Conservation (phyloP, 306 rosid species). For the Carpinus fangiana region DNA sequence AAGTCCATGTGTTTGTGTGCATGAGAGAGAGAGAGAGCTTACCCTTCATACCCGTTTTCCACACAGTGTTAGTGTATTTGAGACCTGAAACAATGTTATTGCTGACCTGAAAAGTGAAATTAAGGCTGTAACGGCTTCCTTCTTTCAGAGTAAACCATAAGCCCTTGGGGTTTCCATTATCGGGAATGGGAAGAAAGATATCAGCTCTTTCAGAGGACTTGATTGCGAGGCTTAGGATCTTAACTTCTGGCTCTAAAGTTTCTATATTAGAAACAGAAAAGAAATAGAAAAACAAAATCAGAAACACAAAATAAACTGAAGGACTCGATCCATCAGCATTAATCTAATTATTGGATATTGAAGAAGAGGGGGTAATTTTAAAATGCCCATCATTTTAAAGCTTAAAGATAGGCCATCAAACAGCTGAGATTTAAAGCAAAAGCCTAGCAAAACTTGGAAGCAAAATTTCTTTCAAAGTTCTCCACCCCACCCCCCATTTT, state of each 20-base stretch:
- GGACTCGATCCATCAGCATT: not conserved
- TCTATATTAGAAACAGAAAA: conserved; percentile 41
- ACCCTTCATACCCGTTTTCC: conserved; percentile 92
- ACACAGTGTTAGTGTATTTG: conserved; percentile 87
- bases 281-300: conserved; percentile 7
- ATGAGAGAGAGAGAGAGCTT: conserved; percentile 13
- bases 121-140: conserved; percentile 82
- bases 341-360: not conserved
- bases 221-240: conserved; percentile 81
- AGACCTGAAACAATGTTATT: conserved; percentile 94
- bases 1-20: not conserved
- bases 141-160: conserved; percentile 95
- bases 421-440: not conserved
- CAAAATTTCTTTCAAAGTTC: not conserved
- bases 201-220: conserved; percentile 68
- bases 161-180: conserved; percentile 77
- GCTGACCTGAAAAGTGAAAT: conserved; percentile 75
- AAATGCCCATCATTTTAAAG: not conserved
- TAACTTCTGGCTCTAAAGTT: conserved; percentile 84
- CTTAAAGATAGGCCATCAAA: not conserved
- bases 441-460: not conserved
- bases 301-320: not conserved
- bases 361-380: not conserved
- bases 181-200: conserved; percentile 77
- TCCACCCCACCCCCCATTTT: not conserved